Percentiles rank a stretch among this genome's conserved stretches.
Evolutionary conservation across 2,329 filamentous ascomycete genomes (phyloP).

Genomic region (Monosporascus sp.): DNA sequence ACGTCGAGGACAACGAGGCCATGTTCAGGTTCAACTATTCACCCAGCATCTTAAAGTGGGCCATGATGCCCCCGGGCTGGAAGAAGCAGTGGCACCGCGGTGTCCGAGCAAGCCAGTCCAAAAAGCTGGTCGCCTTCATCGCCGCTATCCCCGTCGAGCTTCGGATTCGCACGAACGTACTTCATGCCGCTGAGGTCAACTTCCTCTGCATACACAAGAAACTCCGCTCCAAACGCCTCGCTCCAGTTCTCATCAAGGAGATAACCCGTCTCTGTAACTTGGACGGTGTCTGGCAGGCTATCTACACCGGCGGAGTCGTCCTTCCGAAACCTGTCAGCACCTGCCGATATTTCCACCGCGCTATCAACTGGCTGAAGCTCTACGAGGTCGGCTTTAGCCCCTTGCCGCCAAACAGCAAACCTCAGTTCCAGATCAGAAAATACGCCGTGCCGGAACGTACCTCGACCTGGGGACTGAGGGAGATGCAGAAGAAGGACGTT

Average conservation of each 20-base stretch:
- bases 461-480: slow-evolving; percentile 66
- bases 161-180: slow-evolving; percentile 67
- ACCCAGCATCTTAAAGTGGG: slow-evolving; percentile 83
- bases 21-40: slow-evolving; percentile 99
- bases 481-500: slow-evolving; percentile 75
- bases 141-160: slow-evolving; percentile 85
- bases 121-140: slow-evolving; percentile 91
- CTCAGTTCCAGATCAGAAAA: slow-evolving; percentile 76
- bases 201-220: slow-evolving; percentile 99
- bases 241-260: slow-evolving; percentile 94
- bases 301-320: slow-evolving; percentile 90
- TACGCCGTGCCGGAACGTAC: slow-evolving; percentile 76
- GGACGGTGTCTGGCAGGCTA: slow-evolving; percentile 83
- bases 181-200: slow-evolving; percentile 89
- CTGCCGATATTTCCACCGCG: slow-evolving; percentile 91
- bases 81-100: slow-evolving; percentile 91
- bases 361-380: slow-evolving; percentile 92
- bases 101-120: slow-evolving; percentile 75
- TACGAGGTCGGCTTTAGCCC: slow-evolving; percentile 93
- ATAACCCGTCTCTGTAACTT: slow-evolving; percentile 90
- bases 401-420: slow-evolving; percentile 76
- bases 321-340: slow-evolving; percentile 89
- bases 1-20: slow-evolving; percentile 93
- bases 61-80: slow-evolving; percentile 92
- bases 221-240: slow-evolving; percentile 83